Conservation (phyloP, 2,329 filamentous ascomycete genomes). For the Talaromyces funiculosus region DNA sequence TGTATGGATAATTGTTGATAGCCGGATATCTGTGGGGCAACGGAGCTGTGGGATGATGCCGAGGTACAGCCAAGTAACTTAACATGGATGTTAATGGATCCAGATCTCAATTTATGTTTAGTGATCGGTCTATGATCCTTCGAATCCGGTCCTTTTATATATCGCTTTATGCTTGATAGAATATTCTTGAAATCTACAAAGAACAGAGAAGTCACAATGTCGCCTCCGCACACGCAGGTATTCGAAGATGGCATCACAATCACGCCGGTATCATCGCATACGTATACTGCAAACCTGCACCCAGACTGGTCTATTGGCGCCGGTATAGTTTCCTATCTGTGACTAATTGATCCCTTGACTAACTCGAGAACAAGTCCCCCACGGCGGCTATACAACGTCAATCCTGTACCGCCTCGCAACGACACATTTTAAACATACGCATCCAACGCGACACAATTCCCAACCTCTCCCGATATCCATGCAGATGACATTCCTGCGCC, state of each 20-base stretch:
- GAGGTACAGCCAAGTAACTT: too few relatives aligned
- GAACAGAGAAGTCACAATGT: background rate
- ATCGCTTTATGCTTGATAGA: background rate
- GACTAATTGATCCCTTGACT: background rate
- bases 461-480: constrained; percentile 57
- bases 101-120: background rate
- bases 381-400: constrained; percentile 64
- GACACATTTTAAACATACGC: constrained; percentile 56
- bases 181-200: background rate
- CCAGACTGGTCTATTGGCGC: constrained; percentile 62
- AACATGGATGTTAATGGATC: too few relatives aligned
- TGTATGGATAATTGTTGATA: background rate
- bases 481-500: constrained; percentile 60
- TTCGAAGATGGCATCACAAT: constrained; percentile 36
- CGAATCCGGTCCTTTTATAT: background rate
- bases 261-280: constrained; percentile 44
- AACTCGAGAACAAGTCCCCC: constrained; percentile 51
- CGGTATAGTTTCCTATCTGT: constrained; percentile 39
- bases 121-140: background rate
- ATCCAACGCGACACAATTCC: constrained; percentile 44
- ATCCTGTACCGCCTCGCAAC: constrained; percentile 56
- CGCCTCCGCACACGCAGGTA: constrained; percentile 20
- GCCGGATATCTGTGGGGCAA: background rate
- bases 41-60: background rate
- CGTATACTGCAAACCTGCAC: constrained; percentile 52